phyloP scores from a whole-genome alignment of 345 rosid species.

The Ceriops decandra region DNA sequence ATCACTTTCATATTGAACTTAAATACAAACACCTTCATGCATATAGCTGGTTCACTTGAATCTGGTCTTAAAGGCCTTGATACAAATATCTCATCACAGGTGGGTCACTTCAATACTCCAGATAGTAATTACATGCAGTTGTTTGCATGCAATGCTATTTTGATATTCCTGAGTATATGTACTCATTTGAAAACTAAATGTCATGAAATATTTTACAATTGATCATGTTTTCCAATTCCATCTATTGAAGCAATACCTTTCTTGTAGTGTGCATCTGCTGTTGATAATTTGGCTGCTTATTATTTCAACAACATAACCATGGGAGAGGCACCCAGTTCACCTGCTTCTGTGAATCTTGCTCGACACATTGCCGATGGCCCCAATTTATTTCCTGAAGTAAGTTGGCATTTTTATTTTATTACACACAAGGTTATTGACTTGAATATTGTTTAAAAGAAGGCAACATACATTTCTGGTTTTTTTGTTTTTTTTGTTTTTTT shows the following conservation, averaged over 20 bases:
- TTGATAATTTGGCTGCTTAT: conserved; percentile 91
- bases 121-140: not conserved
- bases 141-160: not conserved
- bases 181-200: conserved; percentile 1
- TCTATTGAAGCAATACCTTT: conserved; percentile 12
- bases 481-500: not conserved
- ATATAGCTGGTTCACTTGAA: conserved; percentile 89
- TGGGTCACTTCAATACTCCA: conserved; percentile 21
- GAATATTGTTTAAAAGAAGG: not conserved
- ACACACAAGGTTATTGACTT: not conserved
- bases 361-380: conserved; percentile 91
- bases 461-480: not conserved
- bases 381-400: conserved; percentile 92
- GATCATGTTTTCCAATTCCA: conserved; percentile 2
- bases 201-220: not conserved
- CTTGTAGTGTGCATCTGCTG: conserved; percentile 89
- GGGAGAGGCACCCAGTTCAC: conserved; percentile 80
- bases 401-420: conserved; percentile 13
- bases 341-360: conserved; percentile 72
- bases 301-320: conserved; percentile 94
- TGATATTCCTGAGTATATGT: not conserved
- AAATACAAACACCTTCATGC: conserved; percentile 83
- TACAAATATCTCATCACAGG: conserved; percentile 89
- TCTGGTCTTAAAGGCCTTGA: conserved; percentile 97
- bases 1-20: conserved; percentile 69